Base-by-base conservation (phyloP, 1,284 basidiomycete genomes). In the Cutaneotrichosporon spelunceum region DNA sequence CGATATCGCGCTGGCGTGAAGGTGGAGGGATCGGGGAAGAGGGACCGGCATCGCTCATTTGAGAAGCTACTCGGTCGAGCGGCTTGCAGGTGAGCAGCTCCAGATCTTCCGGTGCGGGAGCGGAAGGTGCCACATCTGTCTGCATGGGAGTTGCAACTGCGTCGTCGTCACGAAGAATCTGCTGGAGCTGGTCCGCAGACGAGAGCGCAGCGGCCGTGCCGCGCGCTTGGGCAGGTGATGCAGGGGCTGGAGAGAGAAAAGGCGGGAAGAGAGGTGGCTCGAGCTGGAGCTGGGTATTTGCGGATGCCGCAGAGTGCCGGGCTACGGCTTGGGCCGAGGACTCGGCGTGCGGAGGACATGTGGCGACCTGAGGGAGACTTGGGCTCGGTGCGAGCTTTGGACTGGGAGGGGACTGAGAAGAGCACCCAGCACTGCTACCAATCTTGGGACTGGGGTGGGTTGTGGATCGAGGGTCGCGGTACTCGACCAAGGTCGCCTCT, bases 261-360 rank as follows among this genome's bases (percentile, higher is more conserved):
- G 65, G 65, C 24, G 61, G 59, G 65, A 56, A 63, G 57, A 66
- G 63, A 45, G 52, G 52, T 24, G 52, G 48, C 48, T 65, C 61
- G 36, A 50, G 44, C 10, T 64, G 56, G 21, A 60, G 56, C 36
- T 11, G 29, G 23, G 47, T 11, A 19, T 1, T 21, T 2, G 45
- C 8, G 26, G 45, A 24, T 13, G 45, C 4, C 26, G 23, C 36
- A 8, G 59, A 42, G 11, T 54, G 56, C 0, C 63, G 57, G 3
- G 60, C 60, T 0, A 55, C 60, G 2, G 65, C 61, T 24, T 63
- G 61, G 4, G 58, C 49, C 8, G 65, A 66, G 24, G 65, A 63
- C 50, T 66, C 65, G 34, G 65, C 65, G 27, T 66, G 65, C 16
- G 61, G 55, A 4, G 60, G 26, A 44, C 49, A 45, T 47, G 54